phyloP scores from a whole-genome alignment of 345 rosid genomes.

The Camelina neglecta region DNA sequence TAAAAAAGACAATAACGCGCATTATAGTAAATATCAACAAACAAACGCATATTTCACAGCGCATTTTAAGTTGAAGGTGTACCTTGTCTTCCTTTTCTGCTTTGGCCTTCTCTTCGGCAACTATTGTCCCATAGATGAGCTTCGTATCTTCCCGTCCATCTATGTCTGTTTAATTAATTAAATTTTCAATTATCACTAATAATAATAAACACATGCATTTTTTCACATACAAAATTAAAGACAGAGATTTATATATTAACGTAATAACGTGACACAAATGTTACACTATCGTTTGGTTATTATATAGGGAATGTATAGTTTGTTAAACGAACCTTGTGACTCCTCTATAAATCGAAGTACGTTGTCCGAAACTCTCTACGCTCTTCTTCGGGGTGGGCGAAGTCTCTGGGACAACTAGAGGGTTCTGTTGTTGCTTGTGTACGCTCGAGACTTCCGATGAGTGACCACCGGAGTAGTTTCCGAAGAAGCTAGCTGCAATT shows the following conservation, averaged over 20 bases:
- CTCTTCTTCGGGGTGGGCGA: conserved; percentile 56
- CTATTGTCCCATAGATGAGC: conserved; percentile 97
- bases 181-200: background rate
- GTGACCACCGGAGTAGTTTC: conserved; percentile 52
- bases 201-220: background rate
- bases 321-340: conserved; percentile 66
- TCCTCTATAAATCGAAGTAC: conserved; percentile 89
- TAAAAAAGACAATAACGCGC: conserved; percentile 7
- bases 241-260: background rate
- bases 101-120: conserved; percentile 91
- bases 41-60: background rate
- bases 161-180: conserved; percentile 52
- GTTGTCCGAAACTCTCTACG: conserved; percentile 80
- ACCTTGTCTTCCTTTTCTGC: conserved; percentile 97
- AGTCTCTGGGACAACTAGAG: conserved; percentile 35
- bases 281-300: background rate
- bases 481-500: conserved; percentile 78
- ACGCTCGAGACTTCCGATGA: conserved; percentile 29
- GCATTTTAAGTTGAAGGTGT: conserved; percentile 40
- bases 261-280: background rate
- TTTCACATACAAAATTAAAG: background rate
- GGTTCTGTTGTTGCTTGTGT: conserved; percentile 42
- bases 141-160: conserved; percentile 96
- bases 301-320: background rate
- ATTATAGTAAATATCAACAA: conserved; percentile 41